phyloP scores from a whole-genome alignment of 306 rosid genomes.

The Vicia faba region DNA sequence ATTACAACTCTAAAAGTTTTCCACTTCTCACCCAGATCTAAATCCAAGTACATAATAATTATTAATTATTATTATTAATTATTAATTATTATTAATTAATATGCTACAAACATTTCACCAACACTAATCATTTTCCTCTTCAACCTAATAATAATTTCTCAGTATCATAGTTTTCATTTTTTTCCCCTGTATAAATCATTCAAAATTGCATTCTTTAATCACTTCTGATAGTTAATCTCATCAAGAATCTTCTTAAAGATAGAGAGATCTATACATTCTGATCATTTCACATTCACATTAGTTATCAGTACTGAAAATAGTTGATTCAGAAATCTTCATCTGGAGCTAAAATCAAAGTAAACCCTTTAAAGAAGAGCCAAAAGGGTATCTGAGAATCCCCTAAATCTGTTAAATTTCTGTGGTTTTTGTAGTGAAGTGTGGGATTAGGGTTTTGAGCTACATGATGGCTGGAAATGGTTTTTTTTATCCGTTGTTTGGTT shows the following conservation, averaged over 20 bases:
- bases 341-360: conserved; percentile 17
- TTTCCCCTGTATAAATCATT: conserved; percentile 3
- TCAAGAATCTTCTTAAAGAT: conserved; percentile 15
- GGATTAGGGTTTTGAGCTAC: conserved; percentile 1
- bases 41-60: conserved; percentile 40
- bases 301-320: conserved; percentile 22
- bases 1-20: conserved; percentile 22
- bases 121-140: conserved; percentile 18
- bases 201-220: conserved; percentile 30
- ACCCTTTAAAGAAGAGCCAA: conserved; percentile 40
- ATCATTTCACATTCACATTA: conserved; percentile 37
- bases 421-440: conserved; percentile 32
- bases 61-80: too few relatives aligned
- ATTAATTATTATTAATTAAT: neutral
- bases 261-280: conserved; percentile 52
- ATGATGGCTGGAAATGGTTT: conserved; percentile 77
- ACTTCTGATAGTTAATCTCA: conserved; percentile 28
- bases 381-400: conserved; percentile 44
- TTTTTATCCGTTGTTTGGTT: conserved; percentile 72
- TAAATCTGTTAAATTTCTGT: conserved; percentile 42
- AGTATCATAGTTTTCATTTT: neutral
- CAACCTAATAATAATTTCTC: neutral
- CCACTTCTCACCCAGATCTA: conserved; percentile 51
- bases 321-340: conserved; percentile 37
- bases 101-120: conserved; percentile 59